Evolutionary conservation across 345 rosid species (phyloP).

Genomic region (Eutrema japonicum): DNA sequence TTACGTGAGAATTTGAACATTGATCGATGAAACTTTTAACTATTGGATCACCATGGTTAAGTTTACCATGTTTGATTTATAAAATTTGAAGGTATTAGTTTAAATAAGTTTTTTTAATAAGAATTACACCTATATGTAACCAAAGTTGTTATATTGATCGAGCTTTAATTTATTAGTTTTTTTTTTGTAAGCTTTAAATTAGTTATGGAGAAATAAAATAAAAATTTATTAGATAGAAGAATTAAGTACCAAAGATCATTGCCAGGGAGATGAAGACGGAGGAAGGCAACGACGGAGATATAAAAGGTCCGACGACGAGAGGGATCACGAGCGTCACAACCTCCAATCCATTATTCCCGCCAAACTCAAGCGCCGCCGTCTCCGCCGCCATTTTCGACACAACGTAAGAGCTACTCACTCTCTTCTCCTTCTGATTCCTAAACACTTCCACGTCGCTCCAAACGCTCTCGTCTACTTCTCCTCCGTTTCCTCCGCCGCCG

Average conservation of each 20-base stretch:
- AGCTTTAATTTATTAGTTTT: not conserved
- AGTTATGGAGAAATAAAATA: not conserved
- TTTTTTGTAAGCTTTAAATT: not conserved
- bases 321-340: conserved; percentile 53
- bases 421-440: conserved; percentile 38
- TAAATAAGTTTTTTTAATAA: no score
- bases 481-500: conserved; percentile 31
- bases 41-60: not conserved
- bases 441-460: conserved; percentile 46
- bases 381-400: conserved; percentile 51
- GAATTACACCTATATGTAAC: not conserved
- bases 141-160: not conserved
- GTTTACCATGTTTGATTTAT: no score
- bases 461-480: conserved; percentile 44
- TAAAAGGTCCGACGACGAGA: conserved; percentile 57
- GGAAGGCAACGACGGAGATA: conserved; percentile 52
- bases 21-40: not conserved
- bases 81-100: not conserved
- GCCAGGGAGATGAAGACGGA: conserved; percentile 45
- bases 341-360: conserved; percentile 47
- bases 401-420: conserved; percentile 44
- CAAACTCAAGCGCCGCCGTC: conserved; percentile 50
- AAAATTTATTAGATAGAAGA: not conserved
- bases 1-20: not conserved
- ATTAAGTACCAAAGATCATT: conserved; percentile 45